Base-by-base conservation (phyloP, 164 flowering plant genomes). In the Brasenia schreberi region DNA sequence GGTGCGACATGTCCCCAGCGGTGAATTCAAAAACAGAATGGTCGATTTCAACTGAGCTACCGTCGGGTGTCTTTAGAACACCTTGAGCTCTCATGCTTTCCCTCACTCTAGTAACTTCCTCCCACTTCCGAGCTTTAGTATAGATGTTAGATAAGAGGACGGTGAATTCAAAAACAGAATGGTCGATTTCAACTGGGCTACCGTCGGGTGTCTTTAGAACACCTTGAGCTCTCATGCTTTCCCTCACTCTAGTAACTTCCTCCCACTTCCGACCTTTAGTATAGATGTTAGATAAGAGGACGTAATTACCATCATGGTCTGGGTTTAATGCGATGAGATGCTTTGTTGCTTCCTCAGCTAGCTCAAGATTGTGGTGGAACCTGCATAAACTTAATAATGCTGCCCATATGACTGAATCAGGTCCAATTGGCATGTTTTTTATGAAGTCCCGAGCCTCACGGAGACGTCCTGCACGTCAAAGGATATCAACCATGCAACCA, bases 401-500 rank as follows among this genome's bases (percentile, higher is more conserved):
- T 59, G 65, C 68, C 75, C 75, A 72, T 61, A 72, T 72, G 49
- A 68, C 49, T 45, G 60, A 33, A 19, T 68, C 68, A 52, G 71
- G 75, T 42, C 61, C 64, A 61, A 68, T 67, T 42, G 75, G 75
- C 75, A 72, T 72, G 59, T 68, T 18, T 27, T 52, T 10, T 42
- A 68, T 65, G 43, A 72, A 64, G 19, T 39, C 61, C 44, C n/a
- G 43, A 16, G 75, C 75, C 23, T 72, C 75, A 10, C 61, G 18
- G 16, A 72, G 71, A 56, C 64, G 53, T 56, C 71, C 71, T 14
- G 62, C 68, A 59, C 75, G 68, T 19, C 75, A 71, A 61, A 72
- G 59, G 68, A 72, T n/a, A 42, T 72, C 75, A 14, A 72, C 43
- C 43, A 72, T 18, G 53, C 75, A 72, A 4, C 65, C 71, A 68